Evolutionary conservation across 2,329 filamentous ascomycete species (phyloP), one percentile per base, ranked within the genome.

Genomic region (Colletotrichum sp.): DNA sequence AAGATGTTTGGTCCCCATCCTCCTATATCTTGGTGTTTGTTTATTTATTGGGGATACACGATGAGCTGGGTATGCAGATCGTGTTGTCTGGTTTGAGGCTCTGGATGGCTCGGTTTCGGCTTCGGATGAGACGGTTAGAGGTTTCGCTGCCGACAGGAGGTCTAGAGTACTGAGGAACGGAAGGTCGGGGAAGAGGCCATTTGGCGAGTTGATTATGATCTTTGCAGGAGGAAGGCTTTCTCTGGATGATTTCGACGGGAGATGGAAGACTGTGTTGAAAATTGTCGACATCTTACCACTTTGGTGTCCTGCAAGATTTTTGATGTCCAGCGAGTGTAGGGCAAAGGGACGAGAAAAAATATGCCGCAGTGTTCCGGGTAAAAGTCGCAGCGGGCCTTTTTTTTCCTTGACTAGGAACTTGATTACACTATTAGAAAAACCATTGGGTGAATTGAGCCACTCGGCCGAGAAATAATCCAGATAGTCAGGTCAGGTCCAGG

Each of bases 221-320:
- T n/a, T n/a, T n/a, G 16, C 18, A 10, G 39, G 39, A 10, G 18
- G 0, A 10, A 4, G 16, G 9, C 5, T 43, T n/a, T 2, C 3
- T n/a, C 18, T 43, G 1, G 1, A 6, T 43, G 39, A 3, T 1
- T 1, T 48, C 18, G 18, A 48, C 0, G 39, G 0, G 0, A 48
- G 9, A n/a, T 48, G 18, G 39, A 48, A 6, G 39, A 48, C 39
- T 43, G 39, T 16, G 36, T 10, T 43, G 39, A 2, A 2, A 1
- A 43, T n/a, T n/a, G 39, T 6, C 16, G 36, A 6, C 36, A 43
- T 43, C 16, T 39, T n/a, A n/a, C n/a, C n/a, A n/a, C n/a, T n/a
- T n/a, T n/a, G n/a, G n/a, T n/a, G n/a, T n/a, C n/a, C n/a, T n/a
- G n/a, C n/a, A n/a, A n/a, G n/a, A n/a, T n/a, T n/a, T n/a, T n/a